phyloP scores from a whole-genome alignment of 2,329 filamentous ascomycete species.

The Monosporascus sp. region DNA sequence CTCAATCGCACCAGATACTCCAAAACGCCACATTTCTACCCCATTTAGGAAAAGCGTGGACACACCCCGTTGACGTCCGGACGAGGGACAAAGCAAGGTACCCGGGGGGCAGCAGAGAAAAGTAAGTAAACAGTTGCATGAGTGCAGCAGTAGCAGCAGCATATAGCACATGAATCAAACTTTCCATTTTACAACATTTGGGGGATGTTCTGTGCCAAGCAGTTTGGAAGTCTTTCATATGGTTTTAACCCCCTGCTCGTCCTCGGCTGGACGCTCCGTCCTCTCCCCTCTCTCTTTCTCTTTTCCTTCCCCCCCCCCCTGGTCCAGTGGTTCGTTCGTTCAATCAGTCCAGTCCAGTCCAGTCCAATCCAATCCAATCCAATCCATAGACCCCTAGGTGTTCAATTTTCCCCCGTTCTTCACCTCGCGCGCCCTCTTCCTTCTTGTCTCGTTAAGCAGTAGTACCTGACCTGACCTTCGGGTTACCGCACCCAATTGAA shows the following conservation, averaged over 20 bases:
- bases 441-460: background rate
- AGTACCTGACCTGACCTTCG: background rate
- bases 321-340: background rate
- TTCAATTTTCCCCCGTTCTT: background rate
- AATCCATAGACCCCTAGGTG: too few relatives aligned
- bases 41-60: too few relatives aligned
- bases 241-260: background rate
- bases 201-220: background rate
- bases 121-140: too few relatives aligned
- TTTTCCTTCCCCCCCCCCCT: background rate
- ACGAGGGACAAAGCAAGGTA: too few relatives aligned
- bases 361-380: too few relatives aligned
- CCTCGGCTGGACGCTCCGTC: background rate
- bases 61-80: too few relatives aligned
- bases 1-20: too few relatives aligned
- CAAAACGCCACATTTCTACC: too few relatives aligned
- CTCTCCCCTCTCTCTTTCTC: background rate
- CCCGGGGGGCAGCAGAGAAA: too few relatives aligned
- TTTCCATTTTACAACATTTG: background rate
- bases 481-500: background rate
- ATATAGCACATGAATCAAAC: too few relatives aligned
- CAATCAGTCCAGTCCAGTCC: too few relatives aligned
- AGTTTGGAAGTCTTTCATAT: background rate
- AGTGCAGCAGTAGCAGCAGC: too few relatives aligned
- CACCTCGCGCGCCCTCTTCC: background rate